Percentiles rank a stretch among this genome's conserved stretches.
Conservation (phyloP, 1,284 basidiomycete species). For the Ustilago tritici region DNA sequence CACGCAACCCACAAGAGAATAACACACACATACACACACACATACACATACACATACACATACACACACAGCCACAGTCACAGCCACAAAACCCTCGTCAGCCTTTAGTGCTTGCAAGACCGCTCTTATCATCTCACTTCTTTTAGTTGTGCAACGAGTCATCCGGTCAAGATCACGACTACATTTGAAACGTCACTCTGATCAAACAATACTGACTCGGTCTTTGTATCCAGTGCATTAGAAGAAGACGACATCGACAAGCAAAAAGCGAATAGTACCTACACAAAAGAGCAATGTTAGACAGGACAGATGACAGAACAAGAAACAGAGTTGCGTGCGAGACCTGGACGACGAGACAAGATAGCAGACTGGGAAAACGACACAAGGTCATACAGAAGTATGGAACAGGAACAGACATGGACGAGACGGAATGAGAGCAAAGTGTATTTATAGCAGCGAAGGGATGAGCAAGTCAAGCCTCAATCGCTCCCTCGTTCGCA, state of each 20-base stretch:
- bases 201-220: too few species aligned
- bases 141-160: too few species aligned
- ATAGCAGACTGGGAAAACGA: neutral
- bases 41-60: too few species aligned
- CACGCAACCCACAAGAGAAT: too few species aligned
- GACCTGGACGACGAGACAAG: neutral
- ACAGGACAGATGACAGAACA: neutral
- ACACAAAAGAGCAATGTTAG: neutral
- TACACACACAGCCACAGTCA: too few species aligned
- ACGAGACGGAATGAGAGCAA: neutral
- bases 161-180: too few species aligned
- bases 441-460: neutral
- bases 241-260: neutral
- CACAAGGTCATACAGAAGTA: neutral
- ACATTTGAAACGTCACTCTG: too few species aligned
- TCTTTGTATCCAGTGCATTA: too few species aligned
- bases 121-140: too few species aligned
- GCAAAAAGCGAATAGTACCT: neutral
- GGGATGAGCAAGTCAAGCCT: conserved; percentile 11
- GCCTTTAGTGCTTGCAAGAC: too few species aligned
- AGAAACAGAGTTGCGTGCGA: neutral
- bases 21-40: neutral
- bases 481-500: conserved; percentile 19
- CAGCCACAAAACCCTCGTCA: too few species aligned
- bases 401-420: neutral